A percentile compares a stretch with the other conserved stretches of the same genome.
phyloP scores from a whole-genome alignment of 2,329 filamentous ascomycete species.

The Dothidotthia symphoricarpi region DNA sequence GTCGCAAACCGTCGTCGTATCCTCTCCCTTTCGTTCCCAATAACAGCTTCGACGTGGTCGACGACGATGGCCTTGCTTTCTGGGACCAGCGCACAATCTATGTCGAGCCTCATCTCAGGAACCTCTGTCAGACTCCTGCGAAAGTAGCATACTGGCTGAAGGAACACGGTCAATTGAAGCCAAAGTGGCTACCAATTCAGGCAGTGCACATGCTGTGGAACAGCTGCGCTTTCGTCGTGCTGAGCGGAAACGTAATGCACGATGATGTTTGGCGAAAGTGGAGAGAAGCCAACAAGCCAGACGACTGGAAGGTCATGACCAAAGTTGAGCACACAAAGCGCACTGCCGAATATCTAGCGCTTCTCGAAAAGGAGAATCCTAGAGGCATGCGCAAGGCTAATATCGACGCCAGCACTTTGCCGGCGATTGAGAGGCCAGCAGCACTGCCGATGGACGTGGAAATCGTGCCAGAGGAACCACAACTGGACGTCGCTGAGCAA shows the following conservation, averaged over 20 bases:
- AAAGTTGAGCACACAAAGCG: slow-evolving; percentile 36
- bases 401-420: slow-evolving; percentile 8
- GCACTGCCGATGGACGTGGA: slow-evolving; percentile 11
- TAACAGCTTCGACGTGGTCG: slow-evolving; percentile 23
- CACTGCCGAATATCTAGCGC: slow-evolving; percentile 30
- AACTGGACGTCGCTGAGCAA: background rate
- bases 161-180: slow-evolving; percentile 25
- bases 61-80: slow-evolving; percentile 34
- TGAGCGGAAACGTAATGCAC: slow-evolving; percentile 36
- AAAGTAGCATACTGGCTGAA: slow-evolving; percentile 34
- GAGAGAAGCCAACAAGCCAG: slow-evolving; percentile 26
- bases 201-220: slow-evolving; percentile 33
- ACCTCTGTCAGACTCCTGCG: slow-evolving; percentile 32
- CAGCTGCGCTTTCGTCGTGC: slow-evolving; percentile 36
- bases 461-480: slow-evolving; percentile 3
- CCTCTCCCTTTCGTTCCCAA: slow-evolving; percentile 29
- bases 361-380: slow-evolving; percentile 25
- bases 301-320: slow-evolving; percentile 39
- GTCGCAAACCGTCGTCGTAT: slow-evolving; percentile 31
- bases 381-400: slow-evolving; percentile 14
- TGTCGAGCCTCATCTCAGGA: slow-evolving; percentile 37
- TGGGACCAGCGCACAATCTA: slow-evolving; percentile 42
- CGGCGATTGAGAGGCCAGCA: slow-evolving; percentile 22
- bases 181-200: slow-evolving; percentile 39
- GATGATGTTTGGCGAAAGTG: slow-evolving; percentile 33